These are phyloP conservation scores for Capsella bursapastoris DNA, from an alignment of 345 rosid genomes.

Conservation along the genomic window DNA sequence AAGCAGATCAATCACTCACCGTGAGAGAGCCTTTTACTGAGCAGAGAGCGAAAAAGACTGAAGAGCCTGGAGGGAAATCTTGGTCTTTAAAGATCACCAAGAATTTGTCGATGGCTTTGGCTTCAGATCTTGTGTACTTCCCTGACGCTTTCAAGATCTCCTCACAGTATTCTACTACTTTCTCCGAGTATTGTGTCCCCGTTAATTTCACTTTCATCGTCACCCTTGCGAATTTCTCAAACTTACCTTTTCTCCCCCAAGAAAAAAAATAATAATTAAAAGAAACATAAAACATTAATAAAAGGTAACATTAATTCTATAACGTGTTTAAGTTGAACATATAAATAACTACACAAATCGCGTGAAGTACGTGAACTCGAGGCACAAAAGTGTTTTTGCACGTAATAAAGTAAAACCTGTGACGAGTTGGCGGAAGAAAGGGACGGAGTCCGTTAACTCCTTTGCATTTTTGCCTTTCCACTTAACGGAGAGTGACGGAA, in stretches of 20 bases:
- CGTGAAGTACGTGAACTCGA: constrained; percentile 6
- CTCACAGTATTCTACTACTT: constrained; percentile 65
- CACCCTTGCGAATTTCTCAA: constrained; percentile 59
- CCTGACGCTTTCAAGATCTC: constrained; percentile 67
- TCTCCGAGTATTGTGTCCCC: constrained; percentile 63
- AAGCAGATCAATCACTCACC: constrained; percentile 33
- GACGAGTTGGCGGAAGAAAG: constrained; percentile 70
- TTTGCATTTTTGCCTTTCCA: constrained; percentile 68
- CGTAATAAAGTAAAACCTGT: constrained; percentile 50
- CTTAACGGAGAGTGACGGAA: constrained; percentile 56
- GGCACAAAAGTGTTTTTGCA: neutral
- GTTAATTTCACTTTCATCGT: constrained; percentile 62
- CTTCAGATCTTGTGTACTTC: constrained; percentile 65
- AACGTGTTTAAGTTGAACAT: neutral
- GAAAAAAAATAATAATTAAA: no score
- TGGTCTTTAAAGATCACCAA: constrained; percentile 56
- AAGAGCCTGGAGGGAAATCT: constrained; percentile 65
- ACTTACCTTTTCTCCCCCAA: constrained; percentile 44
- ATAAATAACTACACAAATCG: constrained; percentile 1
- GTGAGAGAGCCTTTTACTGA: constrained; percentile 54
- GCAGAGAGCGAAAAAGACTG: constrained; percentile 58
- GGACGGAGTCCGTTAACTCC: constrained; percentile 58
- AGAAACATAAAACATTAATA: no score
- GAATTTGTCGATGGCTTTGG: constrained; percentile 62
- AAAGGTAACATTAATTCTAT: no score